Base-by-base conservation (phyloP, 768 basidiomycete species). In the Sporobolomyces roseus region DNA sequence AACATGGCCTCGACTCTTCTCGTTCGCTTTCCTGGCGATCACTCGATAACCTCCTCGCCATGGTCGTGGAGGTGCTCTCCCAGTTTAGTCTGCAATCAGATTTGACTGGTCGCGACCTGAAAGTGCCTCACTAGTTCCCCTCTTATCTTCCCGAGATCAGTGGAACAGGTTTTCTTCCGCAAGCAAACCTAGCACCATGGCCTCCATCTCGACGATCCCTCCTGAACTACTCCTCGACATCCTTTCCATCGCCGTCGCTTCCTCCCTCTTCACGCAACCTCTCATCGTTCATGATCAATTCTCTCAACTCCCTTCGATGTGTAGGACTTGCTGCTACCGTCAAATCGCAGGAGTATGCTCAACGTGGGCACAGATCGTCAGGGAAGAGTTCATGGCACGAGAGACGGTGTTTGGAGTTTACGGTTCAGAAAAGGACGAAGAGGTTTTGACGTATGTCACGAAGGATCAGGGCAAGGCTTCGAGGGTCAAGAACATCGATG, bases 201-300 rank as follows among this genome's bases (percentile, higher is more conserved):
- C 45, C 2, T 33, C 58, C 3, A 48, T 66, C 51, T 46, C 49
- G 1, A 21, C 59, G 2, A 38, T 69, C 10, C 68, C 68, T 21
- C 58, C 59, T 4, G 68, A 69, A 38, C 63, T 69, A 5, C 35
- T 69, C 23, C 51, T 60, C 38, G 53, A 69, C 58, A 61, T 69
- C 36, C 35, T 69, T 48, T 3, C 10, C 12, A 35, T 53, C 33
- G 45, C 67, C 9, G 41, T 59, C 49, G 46, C 68, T 2, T 27
- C 56, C 14, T 9, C 58, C n/a, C 68, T 49, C 29, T 23, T 54
- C 4, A 55, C 68, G 1, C n/a, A 16, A 1, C 45, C 58, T 2
- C 45, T 69, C 52, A 9, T 69, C 41, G 51, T 69, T 1, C 50
- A 69, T 51, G 51, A 46, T 12, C 63, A 69, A 51, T 65, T 69